Percentiles rank a stretch among this genome's conserved stretches.
Conservation (phyloP, 2,329 filamentous ascomycete genomes). For the Aspergillus pseudoglaucus region DNA sequence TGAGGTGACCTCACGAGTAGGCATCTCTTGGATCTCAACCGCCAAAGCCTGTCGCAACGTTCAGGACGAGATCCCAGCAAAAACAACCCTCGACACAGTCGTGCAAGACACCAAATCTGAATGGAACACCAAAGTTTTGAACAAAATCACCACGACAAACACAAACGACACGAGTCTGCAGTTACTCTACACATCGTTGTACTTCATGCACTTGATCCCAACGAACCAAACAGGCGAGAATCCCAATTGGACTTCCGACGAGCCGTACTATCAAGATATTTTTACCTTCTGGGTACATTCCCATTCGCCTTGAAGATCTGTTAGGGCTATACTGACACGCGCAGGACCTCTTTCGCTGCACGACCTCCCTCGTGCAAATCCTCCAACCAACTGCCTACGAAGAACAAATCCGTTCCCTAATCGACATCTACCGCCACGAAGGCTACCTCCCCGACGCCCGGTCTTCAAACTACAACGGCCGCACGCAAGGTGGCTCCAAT, state of each 20-base stretch:
- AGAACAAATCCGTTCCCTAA: slow-evolving; percentile 59
- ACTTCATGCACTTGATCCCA: slow-evolving; percentile 63
- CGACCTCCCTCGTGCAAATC: slow-evolving; percentile 59
- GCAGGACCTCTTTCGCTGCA: slow-evolving; percentile 55
- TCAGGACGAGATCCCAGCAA: slow-evolving; percentile 49
- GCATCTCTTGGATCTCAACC: slow-evolving; percentile 62
- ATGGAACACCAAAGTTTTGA: slow-evolving; percentile 59
- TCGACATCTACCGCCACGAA: slow-evolving; percentile 62
- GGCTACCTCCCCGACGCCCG: slow-evolving; percentile 61
- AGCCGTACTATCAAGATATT: slow-evolving; percentile 66
- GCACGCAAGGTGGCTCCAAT: slow-evolving; percentile 63
- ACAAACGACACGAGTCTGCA: slow-evolving; percentile 51
- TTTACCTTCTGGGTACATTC: slow-evolving; percentile 58
- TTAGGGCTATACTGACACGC: slow-evolving; percentile 14
- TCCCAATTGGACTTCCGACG: slow-evolving; percentile 55
- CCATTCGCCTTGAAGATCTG: not conserved
- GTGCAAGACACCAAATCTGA: slow-evolving; percentile 43
- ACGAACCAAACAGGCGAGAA: slow-evolving; percentile 68
- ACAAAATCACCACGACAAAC: slow-evolving; percentile 57
- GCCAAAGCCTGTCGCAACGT: slow-evolving; percentile 55
- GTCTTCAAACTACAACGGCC: slow-evolving; percentile 63
- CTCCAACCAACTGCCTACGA: slow-evolving; percentile 58
- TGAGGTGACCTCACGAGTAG: slow-evolving; percentile 52
- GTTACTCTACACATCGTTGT: slow-evolving; percentile 61
- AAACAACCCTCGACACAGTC: slow-evolving; percentile 40